A percentile compares a stretch with the other conserved stretches of the same genome.
Conservation (phyloP, 495 filamentous ascomycete genomes). For the Penicillium steckii region DNA sequence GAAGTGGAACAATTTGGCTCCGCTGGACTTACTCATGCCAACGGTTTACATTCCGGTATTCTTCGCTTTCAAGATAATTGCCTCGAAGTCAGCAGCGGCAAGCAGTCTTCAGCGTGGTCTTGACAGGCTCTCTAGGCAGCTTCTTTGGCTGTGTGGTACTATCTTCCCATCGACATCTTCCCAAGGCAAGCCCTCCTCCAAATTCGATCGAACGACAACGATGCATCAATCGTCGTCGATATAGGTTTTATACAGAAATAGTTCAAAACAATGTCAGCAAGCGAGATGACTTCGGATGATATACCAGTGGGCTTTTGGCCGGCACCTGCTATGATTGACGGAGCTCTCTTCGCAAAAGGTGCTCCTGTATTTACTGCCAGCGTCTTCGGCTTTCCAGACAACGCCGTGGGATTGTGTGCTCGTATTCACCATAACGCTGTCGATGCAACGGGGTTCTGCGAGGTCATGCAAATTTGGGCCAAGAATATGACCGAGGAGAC, state of each 20-base stretch:
- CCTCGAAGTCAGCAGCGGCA: not conserved
- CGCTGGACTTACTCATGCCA: not conserved
- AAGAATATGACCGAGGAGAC: not conserved
- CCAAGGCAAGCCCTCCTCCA: not conserved
- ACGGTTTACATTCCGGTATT: not conserved
- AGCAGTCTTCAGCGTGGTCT: not conserved
- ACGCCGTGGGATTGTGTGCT: not conserved
- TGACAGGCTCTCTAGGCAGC: not conserved
- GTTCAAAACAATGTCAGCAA: not conserved
- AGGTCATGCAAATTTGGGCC: not conserved
- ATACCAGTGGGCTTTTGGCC: not conserved
- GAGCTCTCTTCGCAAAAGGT: not conserved
- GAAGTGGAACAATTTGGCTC: no score
- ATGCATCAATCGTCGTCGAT: not conserved
- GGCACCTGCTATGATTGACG: not conserved
- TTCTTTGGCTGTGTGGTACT: not conserved
- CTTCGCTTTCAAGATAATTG: not conserved
- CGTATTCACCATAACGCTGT: not conserved
- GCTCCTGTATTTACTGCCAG: not conserved
- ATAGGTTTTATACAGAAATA: not conserved
- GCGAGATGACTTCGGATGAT: not conserved
- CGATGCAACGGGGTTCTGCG: not conserved
- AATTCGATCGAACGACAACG: not conserved
- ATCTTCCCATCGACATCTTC: not conserved
- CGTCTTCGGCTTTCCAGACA: not conserved